These are phyloP conservation scores for Kregervanrija fluxuum DNA, from an alignment of 805 yeast genomes.

Conservation along the genomic window DNA sequence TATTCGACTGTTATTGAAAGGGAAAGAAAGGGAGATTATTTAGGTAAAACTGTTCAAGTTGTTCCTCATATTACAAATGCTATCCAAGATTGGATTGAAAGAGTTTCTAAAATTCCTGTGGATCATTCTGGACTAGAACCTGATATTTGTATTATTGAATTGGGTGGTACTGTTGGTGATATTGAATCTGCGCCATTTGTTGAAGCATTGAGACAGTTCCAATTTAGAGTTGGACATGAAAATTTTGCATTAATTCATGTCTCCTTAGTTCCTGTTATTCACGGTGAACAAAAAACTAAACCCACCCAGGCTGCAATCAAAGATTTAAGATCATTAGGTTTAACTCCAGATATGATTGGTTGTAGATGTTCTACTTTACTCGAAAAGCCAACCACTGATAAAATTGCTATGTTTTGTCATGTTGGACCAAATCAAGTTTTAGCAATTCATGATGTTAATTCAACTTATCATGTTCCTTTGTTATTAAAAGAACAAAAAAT, in stretches of 20 bases:
- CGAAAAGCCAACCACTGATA: conserved; percentile 80
- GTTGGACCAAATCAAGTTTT: conserved; percentile 97
- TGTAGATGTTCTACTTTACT: conserved; percentile 88
- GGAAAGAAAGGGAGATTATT: conserved; percentile 94
- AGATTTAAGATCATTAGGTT: conserved; percentile 91
- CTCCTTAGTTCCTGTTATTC: conserved; percentile 94
- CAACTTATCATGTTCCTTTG: conserved; percentile 96
- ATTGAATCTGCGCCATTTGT: conserved; percentile 98
- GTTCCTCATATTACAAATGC: conserved; percentile 98
- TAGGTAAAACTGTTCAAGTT: conserved; percentile 99
- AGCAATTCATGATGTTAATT: conserved; percentile 93
- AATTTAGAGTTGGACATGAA: conserved; percentile 90
- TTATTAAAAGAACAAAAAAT: conserved; percentile 81
- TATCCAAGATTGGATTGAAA: conserved; percentile 97
- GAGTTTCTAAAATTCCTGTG: conserved; percentile 86
- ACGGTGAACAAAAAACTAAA: conserved; percentile 98
- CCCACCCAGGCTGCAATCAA: conserved; percentile 99
- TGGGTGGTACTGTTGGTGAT: conserved; percentile 99
- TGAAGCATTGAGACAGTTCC: conserved; percentile 98
- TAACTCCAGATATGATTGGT: conserved; percentile 94
- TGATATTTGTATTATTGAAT: conserved; percentile 92
- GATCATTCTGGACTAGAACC: conserved; percentile 85
- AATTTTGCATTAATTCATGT: conserved; percentile 96
- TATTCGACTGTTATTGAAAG: conserved; percentile 89
- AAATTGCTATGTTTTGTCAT: conserved; percentile 98